Evolutionary conservation across 495 filamentous ascomycete species (phyloP), one percentile per base, ranked within the genome.

Genomic region (Lepidopterella palustris): DNA sequence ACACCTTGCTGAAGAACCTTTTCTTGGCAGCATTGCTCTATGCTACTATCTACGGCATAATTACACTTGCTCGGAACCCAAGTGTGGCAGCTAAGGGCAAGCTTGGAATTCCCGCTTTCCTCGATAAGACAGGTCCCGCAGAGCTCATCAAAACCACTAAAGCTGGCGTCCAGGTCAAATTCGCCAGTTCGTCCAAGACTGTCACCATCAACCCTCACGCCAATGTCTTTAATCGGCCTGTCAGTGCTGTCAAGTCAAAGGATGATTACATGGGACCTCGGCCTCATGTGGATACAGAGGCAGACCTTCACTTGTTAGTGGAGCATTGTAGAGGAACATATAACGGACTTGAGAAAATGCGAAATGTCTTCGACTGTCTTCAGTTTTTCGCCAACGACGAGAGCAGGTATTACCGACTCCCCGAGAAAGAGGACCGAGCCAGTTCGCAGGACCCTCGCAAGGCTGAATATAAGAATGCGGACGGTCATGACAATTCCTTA

Each of bases 291-390:
- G 76, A 83, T 60, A 78, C 76, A 2, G 73, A 78, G 53, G 80
- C 80, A 4, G 78, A 82, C 63, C 67, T 78, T 25, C 70, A 77
- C 28, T 62, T 72, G 56, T 62, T 83, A 15, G 71, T 83, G 10
- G 76, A 82, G 58, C 61, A 74, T 26, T 83, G 80, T 58, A 61
- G 77, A 55, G 80, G 81, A 2, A 75, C 77, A 26, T 72, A 74
- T 40, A 62, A 62, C 31, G 74, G 75, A 5, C 59, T 80, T 45
- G 79, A 81, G 70, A 79, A 76, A 72, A 79, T 80, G 78, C 64
- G 75, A 47, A 78, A 81, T 53, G 78, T 83, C 18, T 73, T 78
- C 48, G 74, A 80, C 32, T 83, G 80, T 60, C 62, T 83, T 24
- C 57, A 74, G 51, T 82, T 76, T 62, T 66, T 83, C 50, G 71